Percentiles rank a stretch among this genome's conserved stretches.
These are phyloP conservation scores for Termitomyces sp. DNA, from an alignment of 768 basidiomycete genomes.

Conservation along the genomic window DNA sequence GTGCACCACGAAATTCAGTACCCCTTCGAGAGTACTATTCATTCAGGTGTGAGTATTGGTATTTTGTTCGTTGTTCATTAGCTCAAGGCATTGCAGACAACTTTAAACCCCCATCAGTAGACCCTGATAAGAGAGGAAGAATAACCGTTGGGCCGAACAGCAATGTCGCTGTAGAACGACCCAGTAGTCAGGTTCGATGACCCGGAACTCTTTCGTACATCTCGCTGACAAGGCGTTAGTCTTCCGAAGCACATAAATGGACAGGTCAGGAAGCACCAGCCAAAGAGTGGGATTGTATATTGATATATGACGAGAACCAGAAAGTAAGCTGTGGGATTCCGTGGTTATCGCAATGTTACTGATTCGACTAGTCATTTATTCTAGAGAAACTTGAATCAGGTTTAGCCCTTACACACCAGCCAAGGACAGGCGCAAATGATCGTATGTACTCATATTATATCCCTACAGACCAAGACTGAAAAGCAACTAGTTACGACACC, in stretches of 20 bases:
- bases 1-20: constrained; percentile 33
- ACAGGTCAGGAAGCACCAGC: constrained; percentile 51
- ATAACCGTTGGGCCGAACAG: constrained; percentile 54
- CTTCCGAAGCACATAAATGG: constrained; percentile 50
- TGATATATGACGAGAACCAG: constrained; percentile 74
- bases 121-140: constrained; percentile 56
- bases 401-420: constrained; percentile 48
- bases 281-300: constrained; percentile 69
- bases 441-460: not conserved
- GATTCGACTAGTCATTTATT: constrained; percentile 50
- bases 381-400: constrained; percentile 72
- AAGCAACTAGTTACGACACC: constrained; percentile 7
- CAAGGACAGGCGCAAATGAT: constrained; percentile 27
- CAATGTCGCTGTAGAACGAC: constrained; percentile 56
- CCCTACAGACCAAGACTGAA: not conserved
- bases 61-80: not conserved
- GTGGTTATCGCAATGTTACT: constrained; percentile 3
- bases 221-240: constrained; percentile 23
- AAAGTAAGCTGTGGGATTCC: constrained; percentile 38
- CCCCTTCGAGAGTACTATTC: constrained; percentile 68
- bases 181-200: constrained; percentile 52
- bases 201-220: not conserved
- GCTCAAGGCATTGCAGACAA: constrained; percentile 42
- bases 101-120: constrained; percentile 71
- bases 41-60: constrained; percentile 57